phyloP scores from a whole-genome alignment of 2,329 filamentous ascomycete genomes.

The Venturia asperata region DNA sequence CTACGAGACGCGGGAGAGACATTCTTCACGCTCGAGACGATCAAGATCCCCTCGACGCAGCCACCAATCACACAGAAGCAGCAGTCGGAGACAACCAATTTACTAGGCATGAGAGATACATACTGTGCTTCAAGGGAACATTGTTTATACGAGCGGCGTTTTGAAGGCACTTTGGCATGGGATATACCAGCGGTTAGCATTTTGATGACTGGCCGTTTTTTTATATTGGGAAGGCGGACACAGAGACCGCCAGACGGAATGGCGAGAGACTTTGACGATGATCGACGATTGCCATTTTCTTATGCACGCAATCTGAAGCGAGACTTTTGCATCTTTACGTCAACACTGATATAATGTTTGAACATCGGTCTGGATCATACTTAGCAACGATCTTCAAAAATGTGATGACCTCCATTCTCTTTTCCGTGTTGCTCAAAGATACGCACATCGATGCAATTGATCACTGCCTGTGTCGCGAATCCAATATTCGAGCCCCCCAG shows the following conservation, averaged over 20 bases:
- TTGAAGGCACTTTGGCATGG: neutral
- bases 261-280: neutral
- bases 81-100: constrained; percentile 13
- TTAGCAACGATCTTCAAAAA: neutral
- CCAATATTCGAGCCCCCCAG: neutral
- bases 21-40: constrained; percentile 27
- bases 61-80: constrained; percentile 32
- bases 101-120: neutral
- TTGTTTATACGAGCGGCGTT: constrained; percentile 4
- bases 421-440: neutral
- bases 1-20: constrained; percentile 28
- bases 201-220: neutral
- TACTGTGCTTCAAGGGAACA: neutral
- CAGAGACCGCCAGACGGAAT: neutral
- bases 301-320: neutral
- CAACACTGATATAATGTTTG: neutral
- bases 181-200: neutral
- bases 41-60: constrained; percentile 34
- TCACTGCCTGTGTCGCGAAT: neutral
- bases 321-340: neutral
- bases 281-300: neutral
- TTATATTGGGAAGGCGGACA: neutral
- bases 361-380: neutral
- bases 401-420: too few species aligned
- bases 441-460: neutral